A percentile compares a stretch with the other conserved stretches of the same genome.
phyloP scores from a whole-genome alignment of 768 basidiomycete genomes.

The Fomitopsis serialis region DNA sequence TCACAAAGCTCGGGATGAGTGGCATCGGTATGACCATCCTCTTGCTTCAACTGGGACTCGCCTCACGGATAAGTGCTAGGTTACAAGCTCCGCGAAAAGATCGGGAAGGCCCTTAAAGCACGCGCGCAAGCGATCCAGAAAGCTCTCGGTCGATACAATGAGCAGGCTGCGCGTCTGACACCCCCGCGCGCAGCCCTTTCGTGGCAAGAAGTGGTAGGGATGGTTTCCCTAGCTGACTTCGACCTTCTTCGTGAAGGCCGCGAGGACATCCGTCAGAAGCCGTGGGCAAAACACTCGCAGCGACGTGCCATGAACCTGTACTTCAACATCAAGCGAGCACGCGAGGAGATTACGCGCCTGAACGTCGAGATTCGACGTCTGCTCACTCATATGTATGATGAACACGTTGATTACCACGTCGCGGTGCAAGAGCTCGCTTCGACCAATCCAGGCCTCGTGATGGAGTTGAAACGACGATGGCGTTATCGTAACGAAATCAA shows the following conservation, averaged over 20 bases:
- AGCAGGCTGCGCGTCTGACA: conserved; percentile 13
- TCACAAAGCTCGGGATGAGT: conserved; percentile 21
- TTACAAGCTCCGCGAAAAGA: conserved; percentile 28
- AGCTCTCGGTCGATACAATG: conserved; percentile 29
- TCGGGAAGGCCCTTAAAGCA: conserved; percentile 27
- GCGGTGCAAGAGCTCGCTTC: background rate
- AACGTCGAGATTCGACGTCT: conserved; percentile 29
- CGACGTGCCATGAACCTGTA: conserved; percentile 22
- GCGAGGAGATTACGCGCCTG: conserved; percentile 25
- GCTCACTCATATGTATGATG: conserved; percentile 22
- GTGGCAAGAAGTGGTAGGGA: conserved; percentile 8
- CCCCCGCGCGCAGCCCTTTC: conserved; percentile 9
- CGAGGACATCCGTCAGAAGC: conserved; percentile 21
- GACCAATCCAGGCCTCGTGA: conserved; percentile 4
- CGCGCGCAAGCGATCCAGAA: conserved; percentile 26
- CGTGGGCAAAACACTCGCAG: conserved; percentile 35
- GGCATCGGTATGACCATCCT: conserved; percentile 1
- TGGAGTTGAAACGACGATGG: conserved; percentile 2
- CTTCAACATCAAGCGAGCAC: conserved; percentile 23
- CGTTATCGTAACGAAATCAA: background rate
- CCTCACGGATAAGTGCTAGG: conserved; percentile 21
- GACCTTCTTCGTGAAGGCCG: conserved; percentile 26
- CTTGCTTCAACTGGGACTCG: too few relatives aligned
- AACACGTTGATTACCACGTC: conserved; percentile 13
- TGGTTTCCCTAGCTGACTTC: conserved; percentile 22